Conservation (phyloP, 2,329 filamentous ascomycete genomes). For the Neurospora sp. region DNA sequence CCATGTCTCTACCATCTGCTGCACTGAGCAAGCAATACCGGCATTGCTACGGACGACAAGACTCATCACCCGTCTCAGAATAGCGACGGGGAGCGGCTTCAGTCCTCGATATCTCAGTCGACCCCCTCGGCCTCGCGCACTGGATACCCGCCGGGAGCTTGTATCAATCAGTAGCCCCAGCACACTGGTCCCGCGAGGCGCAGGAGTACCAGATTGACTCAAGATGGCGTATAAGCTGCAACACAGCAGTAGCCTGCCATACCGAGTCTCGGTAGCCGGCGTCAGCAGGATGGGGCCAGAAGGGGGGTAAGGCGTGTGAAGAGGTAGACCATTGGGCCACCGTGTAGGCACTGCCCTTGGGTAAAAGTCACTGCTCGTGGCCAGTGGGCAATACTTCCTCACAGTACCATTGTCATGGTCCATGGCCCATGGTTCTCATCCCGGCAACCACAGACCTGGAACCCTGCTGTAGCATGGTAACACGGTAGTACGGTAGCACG, state of each 20-base stretch:
- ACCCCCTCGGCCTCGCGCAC: neutral
- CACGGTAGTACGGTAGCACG: neutral
- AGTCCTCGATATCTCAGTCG: neutral
- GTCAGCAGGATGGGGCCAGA: constrained; percentile 2
- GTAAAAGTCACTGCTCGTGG: neutral
- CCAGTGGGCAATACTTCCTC: neutral
- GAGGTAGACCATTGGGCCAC: neutral
- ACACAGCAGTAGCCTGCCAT: constrained; percentile 13
- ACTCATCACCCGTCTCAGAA: neutral
- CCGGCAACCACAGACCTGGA: constrained; percentile 6
- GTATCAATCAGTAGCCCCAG: neutral
- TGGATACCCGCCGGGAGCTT: neutral
- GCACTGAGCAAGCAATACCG: neutral
- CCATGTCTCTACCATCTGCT: neutral
- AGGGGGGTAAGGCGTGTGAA: neutral
- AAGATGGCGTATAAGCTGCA: constrained; percentile 17
- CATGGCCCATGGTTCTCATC: neutral
- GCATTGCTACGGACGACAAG: neutral
- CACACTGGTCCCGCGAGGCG: constrained; percentile 5
- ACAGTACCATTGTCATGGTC: neutral
- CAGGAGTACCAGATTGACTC: constrained; percentile 19
- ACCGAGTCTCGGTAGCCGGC: constrained; percentile 14
- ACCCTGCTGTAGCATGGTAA: constrained; percentile 1
- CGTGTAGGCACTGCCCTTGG: neutral
- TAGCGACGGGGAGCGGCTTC: neutral